Evolutionary conservation across 2,329 filamentous ascomycete genomes (phyloP).

Genomic region (Myotisia sp.): DNA sequence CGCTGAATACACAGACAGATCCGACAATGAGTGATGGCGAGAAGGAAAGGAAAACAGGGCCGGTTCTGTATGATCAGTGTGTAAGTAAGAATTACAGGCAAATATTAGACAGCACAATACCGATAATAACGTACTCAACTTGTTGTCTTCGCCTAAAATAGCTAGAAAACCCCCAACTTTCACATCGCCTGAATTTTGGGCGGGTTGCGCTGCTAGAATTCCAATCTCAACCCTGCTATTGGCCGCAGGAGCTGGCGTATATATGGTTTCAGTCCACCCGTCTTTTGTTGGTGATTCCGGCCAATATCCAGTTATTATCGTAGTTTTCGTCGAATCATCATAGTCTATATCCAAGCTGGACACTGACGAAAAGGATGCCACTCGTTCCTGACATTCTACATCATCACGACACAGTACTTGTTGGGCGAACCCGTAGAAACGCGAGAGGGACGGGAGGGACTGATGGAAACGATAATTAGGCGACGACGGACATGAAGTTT

Average conservation of each 20-base stretch:
- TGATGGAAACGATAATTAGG: constrained; percentile 61
- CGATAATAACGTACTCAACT: constrained; percentile 48
- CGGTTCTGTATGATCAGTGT: constrained; percentile 36
- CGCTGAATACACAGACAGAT: constrained; percentile 43
- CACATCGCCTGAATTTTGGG: constrained; percentile 53
- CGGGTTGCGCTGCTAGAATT: constrained; percentile 51
- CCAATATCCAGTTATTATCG: constrained; percentile 55
- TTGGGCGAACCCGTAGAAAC: constrained; percentile 42
- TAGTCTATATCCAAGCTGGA: constrained; percentile 64
- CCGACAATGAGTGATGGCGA: constrained; percentile 50
- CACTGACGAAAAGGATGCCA: constrained; percentile 38
- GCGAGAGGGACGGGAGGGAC: constrained; percentile 42
- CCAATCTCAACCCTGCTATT: constrained; percentile 60
- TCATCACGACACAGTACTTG: constrained; percentile 40
- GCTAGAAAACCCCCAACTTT: constrained; percentile 65
- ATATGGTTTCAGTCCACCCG: constrained; percentile 37
- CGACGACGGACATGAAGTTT: constrained; percentile 1
- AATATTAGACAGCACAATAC: not conserved
- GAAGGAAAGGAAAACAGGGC: constrained; percentile 74
- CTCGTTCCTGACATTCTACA: constrained; percentile 37
- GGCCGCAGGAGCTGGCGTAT: constrained; percentile 17
- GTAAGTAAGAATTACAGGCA: constrained; percentile 2
- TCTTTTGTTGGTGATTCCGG: constrained; percentile 19
- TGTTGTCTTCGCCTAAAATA: constrained; percentile 59
- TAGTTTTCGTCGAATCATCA: constrained; percentile 50